A percentile compares a stretch with the other conserved stretches of the same genome.
Evolutionary conservation across 805 yeast genomes (phyloP).

Genomic region (Saccharomyces jurei): DNA sequence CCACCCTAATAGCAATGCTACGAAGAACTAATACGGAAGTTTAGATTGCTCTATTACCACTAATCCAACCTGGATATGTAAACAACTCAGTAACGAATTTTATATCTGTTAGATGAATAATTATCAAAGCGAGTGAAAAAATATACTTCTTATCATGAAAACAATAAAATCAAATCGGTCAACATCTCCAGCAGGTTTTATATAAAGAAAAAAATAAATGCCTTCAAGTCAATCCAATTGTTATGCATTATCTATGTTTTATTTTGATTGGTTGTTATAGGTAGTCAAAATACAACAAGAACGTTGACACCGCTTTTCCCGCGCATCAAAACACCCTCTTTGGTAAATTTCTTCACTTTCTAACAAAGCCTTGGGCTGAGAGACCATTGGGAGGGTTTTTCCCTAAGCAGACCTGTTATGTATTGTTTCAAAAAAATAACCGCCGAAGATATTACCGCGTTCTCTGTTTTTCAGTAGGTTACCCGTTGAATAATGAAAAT

Average conservation of each 20-base stretch:
- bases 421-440: background rate
- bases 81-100: background rate
- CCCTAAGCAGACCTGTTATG: background rate
- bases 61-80: background rate
- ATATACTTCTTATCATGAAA: background rate
- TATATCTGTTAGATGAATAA: background rate
- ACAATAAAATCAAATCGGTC: too few species aligned
- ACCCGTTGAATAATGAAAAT: background rate
- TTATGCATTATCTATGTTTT: too few species aligned
- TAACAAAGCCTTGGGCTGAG: too few species aligned
- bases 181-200: too few species aligned
- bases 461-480: background rate
- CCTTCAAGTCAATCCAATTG: too few species aligned
- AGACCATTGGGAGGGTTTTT: too few species aligned
- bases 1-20: background rate
- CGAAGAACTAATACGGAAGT: background rate
- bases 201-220: too few species aligned
- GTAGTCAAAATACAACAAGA: too few species aligned
- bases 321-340: too few species aligned
- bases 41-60: background rate
- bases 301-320: too few species aligned
- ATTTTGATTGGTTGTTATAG: too few species aligned
- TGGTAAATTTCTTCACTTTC: too few species aligned
- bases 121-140: background rate
- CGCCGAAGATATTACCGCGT: background rate